phyloP scores from a whole-genome alignment of 345 rosid genomes.

The Cardamine resedifolia region DNA sequence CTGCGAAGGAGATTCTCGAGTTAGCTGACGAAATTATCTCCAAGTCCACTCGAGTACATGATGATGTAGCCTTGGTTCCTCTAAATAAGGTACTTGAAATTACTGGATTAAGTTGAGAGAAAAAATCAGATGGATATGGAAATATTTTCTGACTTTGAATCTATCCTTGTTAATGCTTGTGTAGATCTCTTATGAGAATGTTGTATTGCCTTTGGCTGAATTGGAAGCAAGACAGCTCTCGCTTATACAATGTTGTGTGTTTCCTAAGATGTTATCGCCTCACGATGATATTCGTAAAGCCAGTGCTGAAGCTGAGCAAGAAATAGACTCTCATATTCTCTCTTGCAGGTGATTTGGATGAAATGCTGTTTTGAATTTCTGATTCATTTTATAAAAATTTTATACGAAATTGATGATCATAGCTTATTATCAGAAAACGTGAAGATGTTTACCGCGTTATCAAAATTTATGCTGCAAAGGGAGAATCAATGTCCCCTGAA shows the following conservation, averaged over 20 bases:
- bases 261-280: constrained; percentile 68
- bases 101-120: background rate
- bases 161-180: constrained; percentile 16
- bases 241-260: constrained; percentile 69
- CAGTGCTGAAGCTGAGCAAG: constrained; percentile 76
- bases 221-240: constrained; percentile 75
- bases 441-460: constrained; percentile 80
- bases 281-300: constrained; percentile 65
- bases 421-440: constrained; percentile 60
- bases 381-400: constrained; percentile 4
- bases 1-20: constrained; percentile 69
- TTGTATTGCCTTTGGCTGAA: constrained; percentile 66
- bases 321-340: constrained; percentile 60
- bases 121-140: background rate
- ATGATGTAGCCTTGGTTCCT: constrained; percentile 72
- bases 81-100: constrained; percentile 60
- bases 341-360: constrained; percentile 63
- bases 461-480: constrained; percentile 63
- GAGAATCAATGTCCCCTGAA: constrained; percentile 59
- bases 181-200: constrained; percentile 79
- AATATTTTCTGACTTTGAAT: background rate
- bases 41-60: constrained; percentile 70
- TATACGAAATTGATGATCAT: constrained; percentile 30
- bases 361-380: background rate
- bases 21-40: constrained; percentile 61